phyloP scores from a whole-genome alignment of 2,329 filamentous ascomycete species.

The Metarhizium brunneum region DNA sequence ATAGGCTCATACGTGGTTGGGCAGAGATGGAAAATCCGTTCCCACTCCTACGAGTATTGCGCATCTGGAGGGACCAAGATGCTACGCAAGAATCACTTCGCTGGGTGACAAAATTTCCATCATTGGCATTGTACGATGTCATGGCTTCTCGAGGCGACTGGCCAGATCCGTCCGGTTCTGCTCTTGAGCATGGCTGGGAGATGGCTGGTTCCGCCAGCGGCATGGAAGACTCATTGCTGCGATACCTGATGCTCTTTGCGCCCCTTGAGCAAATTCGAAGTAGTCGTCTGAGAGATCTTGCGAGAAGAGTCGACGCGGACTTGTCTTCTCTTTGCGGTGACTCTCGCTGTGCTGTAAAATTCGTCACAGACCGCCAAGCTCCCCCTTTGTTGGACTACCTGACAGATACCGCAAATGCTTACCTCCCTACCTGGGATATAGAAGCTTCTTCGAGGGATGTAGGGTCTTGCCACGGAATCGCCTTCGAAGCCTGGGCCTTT shows the following conservation, averaged over 20 bases:
- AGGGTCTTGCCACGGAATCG: constrained; percentile 22
- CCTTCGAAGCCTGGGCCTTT: constrained; percentile 31
- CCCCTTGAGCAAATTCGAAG: constrained; percentile 16
- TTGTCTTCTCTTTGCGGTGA: constrained; percentile 24
- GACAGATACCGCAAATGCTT: constrained; percentile 21
- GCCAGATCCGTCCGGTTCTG: constrained; percentile 16
- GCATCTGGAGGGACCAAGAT: constrained; percentile 32
- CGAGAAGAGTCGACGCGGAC: constrained; percentile 24
- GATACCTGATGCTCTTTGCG: constrained; percentile 26
- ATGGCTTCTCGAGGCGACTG: constrained; percentile 27
- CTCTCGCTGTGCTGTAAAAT: constrained; percentile 22
- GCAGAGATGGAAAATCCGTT: constrained; percentile 31
- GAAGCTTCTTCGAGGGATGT: constrained; percentile 19
- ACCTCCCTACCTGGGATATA: constrained; percentile 19
- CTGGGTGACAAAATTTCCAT: constrained; percentile 32
- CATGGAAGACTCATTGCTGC: constrained; percentile 22
- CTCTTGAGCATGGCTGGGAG: constrained; percentile 24
- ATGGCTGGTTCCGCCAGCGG: constrained; percentile 14
- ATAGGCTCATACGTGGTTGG: constrained; percentile 38
- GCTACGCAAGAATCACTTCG: constrained; percentile 30
- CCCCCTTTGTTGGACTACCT: constrained; percentile 25
- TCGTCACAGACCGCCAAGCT: constrained; percentile 19
- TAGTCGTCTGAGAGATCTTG: constrained; percentile 16
- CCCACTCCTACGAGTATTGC: constrained; percentile 35
- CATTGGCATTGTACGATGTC: constrained; percentile 35